phyloP scores from a whole-genome alignment of 1,284 basidiomycete species.

The Cryptococcus sp. region DNA sequence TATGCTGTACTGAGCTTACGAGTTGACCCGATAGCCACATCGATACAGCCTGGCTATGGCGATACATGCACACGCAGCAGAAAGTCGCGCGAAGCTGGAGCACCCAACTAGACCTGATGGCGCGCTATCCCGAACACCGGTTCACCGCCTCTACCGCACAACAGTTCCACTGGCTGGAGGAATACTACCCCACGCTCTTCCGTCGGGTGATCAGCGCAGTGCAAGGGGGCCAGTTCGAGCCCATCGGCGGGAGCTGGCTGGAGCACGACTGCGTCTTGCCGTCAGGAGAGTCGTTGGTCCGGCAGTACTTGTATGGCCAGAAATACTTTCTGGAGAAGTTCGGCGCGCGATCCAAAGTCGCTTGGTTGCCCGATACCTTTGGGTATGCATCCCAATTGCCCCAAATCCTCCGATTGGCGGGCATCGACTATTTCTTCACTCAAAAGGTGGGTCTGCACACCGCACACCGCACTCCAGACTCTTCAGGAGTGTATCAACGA shows the following conservation, averaged over 20 bases:
- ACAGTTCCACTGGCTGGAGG: slow-evolving; percentile 91
- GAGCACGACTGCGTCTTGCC: slow-evolving; percentile 90
- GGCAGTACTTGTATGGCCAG: slow-evolving; percentile 88
- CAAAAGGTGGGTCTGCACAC: slow-evolving; percentile 25
- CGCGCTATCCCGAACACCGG: slow-evolving; percentile 92
- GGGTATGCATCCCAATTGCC: slow-evolving; percentile 82
- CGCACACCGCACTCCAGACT: too few species aligned
- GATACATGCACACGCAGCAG: slow-evolving; percentile 88
- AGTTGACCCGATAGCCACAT: slow-evolving; percentile 61
- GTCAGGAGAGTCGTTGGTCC: slow-evolving; percentile 78
- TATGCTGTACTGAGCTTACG: neutral
- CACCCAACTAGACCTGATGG: slow-evolving; percentile 83
- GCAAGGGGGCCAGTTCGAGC: slow-evolving; percentile 69
- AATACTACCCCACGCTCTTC: slow-evolving; percentile 85
- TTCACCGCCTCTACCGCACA: slow-evolving; percentile 88
- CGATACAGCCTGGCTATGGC: slow-evolving; percentile 85
- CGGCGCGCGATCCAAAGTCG: slow-evolving; percentile 65
- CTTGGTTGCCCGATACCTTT: slow-evolving; percentile 67
- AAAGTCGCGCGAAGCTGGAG: slow-evolving; percentile 89
- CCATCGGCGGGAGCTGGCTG: slow-evolving; percentile 49
- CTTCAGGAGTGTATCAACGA: too few species aligned
- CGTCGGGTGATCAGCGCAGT: slow-evolving; percentile 75
- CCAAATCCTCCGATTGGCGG: slow-evolving; percentile 58
- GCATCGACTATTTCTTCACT: slow-evolving; percentile 19
- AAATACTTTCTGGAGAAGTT: slow-evolving; percentile 79